Percentiles rank a stretch among this genome's conserved stretches.
Evolutionary conservation across 2,329 filamentous ascomycete genomes (phyloP).

Genomic region (Nigrospora oryzae): DNA sequence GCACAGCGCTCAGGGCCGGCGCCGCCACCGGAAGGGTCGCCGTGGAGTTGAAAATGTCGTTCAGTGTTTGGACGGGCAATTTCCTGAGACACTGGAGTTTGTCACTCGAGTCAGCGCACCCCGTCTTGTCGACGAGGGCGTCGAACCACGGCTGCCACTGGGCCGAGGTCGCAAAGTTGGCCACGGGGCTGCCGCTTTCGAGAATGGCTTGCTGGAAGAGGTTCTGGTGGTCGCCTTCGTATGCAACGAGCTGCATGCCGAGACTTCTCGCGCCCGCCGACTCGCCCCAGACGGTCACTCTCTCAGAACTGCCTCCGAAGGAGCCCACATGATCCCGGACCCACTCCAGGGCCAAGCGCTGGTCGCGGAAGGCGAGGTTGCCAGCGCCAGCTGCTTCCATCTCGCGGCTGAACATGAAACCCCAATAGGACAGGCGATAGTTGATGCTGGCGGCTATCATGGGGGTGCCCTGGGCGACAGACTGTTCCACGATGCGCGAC

Average conservation of each 20-base stretch:
- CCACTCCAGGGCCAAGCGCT: no score
- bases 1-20: constrained; percentile 11
- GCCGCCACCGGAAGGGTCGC: constrained; percentile 12
- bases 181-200: constrained; percentile 28
- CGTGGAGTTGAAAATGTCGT: constrained; percentile 18
- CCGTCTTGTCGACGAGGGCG: constrained; percentile 13
- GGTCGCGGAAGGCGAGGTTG: no score
- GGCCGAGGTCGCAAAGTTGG: neutral
- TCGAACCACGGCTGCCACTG: constrained; percentile 18
- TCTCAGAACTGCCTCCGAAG: no score
- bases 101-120: constrained; percentile 12
- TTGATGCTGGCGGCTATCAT: constrained; percentile 34
- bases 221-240: no score
- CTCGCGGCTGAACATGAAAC: neutral
- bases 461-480: constrained; percentile 33
- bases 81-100: constrained; percentile 20
- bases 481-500: constrained; percentile 16
- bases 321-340: no score
- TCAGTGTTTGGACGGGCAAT: constrained; percentile 19
- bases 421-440: neutral
- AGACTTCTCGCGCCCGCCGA: no score
- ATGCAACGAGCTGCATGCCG: no score
- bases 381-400: no score
- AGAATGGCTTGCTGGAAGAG: no score
- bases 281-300: no score